Evolutionary conservation across 768 basidiomycete genomes (phyloP).

Genomic region (Calocera viscosa): DNA sequence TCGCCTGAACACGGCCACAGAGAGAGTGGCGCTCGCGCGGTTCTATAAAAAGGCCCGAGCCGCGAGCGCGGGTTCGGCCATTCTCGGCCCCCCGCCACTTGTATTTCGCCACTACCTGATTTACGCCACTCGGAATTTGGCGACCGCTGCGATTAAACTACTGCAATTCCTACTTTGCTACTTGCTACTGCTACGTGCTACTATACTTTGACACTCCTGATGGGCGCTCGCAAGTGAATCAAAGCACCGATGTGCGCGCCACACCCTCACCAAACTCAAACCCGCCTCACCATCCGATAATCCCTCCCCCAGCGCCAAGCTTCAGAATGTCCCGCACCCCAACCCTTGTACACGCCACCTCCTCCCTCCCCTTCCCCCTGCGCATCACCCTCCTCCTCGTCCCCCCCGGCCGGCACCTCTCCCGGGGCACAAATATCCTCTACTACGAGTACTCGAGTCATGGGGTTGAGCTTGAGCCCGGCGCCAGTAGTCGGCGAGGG

Average conservation of each 20-base stretch:
- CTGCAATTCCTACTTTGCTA: not conserved
- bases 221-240: not conserved
- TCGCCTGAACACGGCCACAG: too few relatives aligned
- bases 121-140: too few relatives aligned
- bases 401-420: conserved; percentile 34
- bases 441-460: conserved; percentile 69
- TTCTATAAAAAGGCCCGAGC: too few relatives aligned
- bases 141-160: not conserved
- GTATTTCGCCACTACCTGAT: too few relatives aligned
- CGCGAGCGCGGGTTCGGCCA: too few relatives aligned
- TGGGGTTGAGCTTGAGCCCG: conserved; percentile 34
- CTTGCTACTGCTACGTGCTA: not conserved
- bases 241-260: not conserved
- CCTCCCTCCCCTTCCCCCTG: conserved; percentile 74
- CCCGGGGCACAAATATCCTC: conserved; percentile 65
- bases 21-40: too few relatives aligned
- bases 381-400: conserved; percentile 61
- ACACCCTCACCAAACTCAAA: not conserved
- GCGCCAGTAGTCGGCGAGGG: conserved; percentile 27
- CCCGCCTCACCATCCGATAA: not conserved
- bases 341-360: conserved; percentile 65
- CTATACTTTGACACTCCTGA: not conserved
- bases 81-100: too few relatives aligned
- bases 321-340: conserved; percentile 8
- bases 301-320: not conserved